Base-by-base conservation (phyloP, 352 stramenopile genomes). In the Pilasporangium apinafurcum region DNA sequence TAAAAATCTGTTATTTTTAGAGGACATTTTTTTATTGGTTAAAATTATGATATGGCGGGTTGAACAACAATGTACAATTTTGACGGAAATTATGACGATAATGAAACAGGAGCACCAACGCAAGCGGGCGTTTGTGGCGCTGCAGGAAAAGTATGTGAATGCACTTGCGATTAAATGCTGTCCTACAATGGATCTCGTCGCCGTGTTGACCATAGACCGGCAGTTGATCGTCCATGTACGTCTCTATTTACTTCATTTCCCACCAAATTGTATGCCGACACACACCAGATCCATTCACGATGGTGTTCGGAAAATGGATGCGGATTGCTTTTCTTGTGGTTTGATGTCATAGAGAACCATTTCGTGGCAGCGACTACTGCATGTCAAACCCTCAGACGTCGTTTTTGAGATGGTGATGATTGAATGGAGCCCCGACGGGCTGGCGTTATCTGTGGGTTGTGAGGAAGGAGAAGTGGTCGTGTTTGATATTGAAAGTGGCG, bases 171-270 rank as follows among this genome's bases (percentile, higher is more conserved):
- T 92, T 2, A 51, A 43, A 10, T 89, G 75, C 38, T 89, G 80
- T 21, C 73, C 80, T 9, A 80, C 70, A 8, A 92, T 92, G 81
- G 81, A 91, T 48, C 62, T 90, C 20, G 38, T 92, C 22, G 80
- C 78, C 2, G 50, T 90, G 12, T 48, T 91, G 28, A 89, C 75
- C 7, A 56, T 60, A 9, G 81, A 91, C 39, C 58, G 70, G 26
- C 65, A 91, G 26, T 62, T 90, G 4, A 44, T 86, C 34, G 73
- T 92, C 14, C 72, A 89, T 41, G 80, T 92, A 47, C 44, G 76
- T 76, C 20, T 5, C 7, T 25, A 37, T 12, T 10, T 20, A 12
- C 4, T 26, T 21, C 25, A 37, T 36, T 8, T 12, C 5, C 8
- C 7, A 16, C 3, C 33, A 2, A 18, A 31, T 6, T 22, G 1